Evolutionary conservation across 139 green algal species (phyloP).

Genomic region (Asterochloris erici): DNA sequence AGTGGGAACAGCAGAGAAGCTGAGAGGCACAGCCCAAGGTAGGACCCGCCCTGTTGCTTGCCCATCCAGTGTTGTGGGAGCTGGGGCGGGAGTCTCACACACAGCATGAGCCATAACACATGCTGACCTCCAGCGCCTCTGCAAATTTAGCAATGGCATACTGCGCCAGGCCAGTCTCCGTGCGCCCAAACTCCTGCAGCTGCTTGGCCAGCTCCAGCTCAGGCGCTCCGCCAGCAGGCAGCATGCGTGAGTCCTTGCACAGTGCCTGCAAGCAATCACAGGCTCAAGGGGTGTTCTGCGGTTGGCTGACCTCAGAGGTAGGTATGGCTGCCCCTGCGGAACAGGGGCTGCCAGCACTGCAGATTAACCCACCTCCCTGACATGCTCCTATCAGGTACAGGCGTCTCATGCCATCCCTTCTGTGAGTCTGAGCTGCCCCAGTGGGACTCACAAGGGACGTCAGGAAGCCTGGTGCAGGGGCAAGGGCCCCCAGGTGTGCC

Average conservation of each 20-base stretch:
- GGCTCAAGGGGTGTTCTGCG: background rate
- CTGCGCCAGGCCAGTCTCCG: conserved; percentile 92
- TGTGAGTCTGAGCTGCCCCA: too few species aligned
- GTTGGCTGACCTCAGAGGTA: background rate
- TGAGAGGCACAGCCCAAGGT: background rate
- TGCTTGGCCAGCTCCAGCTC: conserved; percentile 88
- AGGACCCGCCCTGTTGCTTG: background rate
- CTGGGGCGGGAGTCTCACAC: background rate
- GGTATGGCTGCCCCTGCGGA: background rate
- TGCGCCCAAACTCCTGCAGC: conserved; percentile 35
- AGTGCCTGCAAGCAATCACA: conserved; percentile 45
- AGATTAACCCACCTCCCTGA: background rate
- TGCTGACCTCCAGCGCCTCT: conserved; percentile 86
- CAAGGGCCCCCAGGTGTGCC: background rate
- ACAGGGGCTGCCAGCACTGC: background rate
- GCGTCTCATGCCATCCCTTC: too few species aligned
- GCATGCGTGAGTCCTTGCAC: conserved; percentile 66
- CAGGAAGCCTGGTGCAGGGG: too few species aligned
- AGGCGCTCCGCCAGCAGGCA: conserved; percentile 81
- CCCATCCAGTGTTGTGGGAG: background rate
- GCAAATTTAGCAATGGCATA: conserved; percentile 94
- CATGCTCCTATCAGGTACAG: background rate
- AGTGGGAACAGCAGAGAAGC: background rate
- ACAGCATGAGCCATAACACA: background rate
- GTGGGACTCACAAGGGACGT: too few species aligned